A percentile compares a stretch with the other conserved stretches of the same genome.
Evolutionary conservation across 2,329 filamentous ascomycete species (phyloP).

Genomic region (Onygenales sp.): DNA sequence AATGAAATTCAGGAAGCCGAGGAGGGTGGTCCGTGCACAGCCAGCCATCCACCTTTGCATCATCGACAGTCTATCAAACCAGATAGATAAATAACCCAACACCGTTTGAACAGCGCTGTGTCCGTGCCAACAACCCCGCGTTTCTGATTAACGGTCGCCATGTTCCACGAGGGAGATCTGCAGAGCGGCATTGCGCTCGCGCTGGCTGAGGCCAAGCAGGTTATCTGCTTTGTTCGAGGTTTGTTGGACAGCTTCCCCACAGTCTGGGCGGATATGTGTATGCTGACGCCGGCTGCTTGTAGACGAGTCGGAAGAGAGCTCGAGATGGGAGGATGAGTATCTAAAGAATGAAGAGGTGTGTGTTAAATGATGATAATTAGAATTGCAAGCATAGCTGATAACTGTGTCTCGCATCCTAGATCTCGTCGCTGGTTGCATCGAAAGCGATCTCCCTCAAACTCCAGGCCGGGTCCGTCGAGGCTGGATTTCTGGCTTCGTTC

Average conservation of each 20-base stretch:
- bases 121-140: neutral
- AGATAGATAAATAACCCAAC: neutral
- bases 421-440: constrained; percentile 47
- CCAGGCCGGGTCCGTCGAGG: constrained; percentile 65
- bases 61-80: neutral
- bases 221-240: constrained; percentile 80
- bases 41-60: neutral
- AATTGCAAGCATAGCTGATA: neutral
- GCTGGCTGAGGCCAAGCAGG: constrained; percentile 63
- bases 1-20: neutral
- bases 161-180: constrained; percentile 76
- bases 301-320: constrained; percentile 64
- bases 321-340: constrained; percentile 63
- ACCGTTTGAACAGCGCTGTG: neutral
- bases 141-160: constrained; percentile 26
- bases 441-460: constrained; percentile 64
- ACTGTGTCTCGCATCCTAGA: constrained; percentile 28
- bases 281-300: constrained; percentile 1
- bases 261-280: neutral
- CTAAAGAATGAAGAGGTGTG: constrained; percentile 45
- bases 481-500: constrained; percentile 69
- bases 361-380: neutral
- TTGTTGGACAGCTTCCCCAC: constrained; percentile 14
- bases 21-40: constrained; percentile 3
- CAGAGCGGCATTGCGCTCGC: constrained; percentile 73